Evolutionary conservation across 2,329 filamentous ascomycete species (phyloP), one percentile per base, ranked within the genome.

Genomic region (Sporothrix pallida): DNA sequence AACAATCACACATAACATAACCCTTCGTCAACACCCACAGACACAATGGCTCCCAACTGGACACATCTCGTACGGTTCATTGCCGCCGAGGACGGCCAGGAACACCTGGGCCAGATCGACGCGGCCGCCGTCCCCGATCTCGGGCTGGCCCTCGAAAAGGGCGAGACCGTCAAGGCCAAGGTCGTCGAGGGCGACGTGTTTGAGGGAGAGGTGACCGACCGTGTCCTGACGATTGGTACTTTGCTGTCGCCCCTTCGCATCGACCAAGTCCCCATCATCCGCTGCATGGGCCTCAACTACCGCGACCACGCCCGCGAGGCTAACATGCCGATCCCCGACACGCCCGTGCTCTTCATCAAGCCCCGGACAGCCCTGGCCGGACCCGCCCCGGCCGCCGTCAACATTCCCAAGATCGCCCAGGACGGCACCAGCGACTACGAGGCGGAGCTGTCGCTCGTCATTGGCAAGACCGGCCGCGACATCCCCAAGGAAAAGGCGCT

Each of bases 201-300:
- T 72, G 78, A 81, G 50, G 80, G 82, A 26, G 76, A 76, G 10
- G 81, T 83, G 15, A 81, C 80, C 0, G 76, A 80, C 23, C 77
- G 78, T 68, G 73, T 76, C 12, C 65, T 80, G 76, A 79, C 78
- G 60, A 58, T 75, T 56, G 65, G 65, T 26, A 72, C 50, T 76
- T 76, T 81, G 58, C 77, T 84, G 20, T 78, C 80, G 1, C 83
- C 83, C 0, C 72, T 85, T 26, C 75, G 78, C 0, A 74, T 74
- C 23, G 74, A 79, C 13, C 81, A 85, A 46, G 79, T 83, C 6
- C 81, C 81, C 48, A 81, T 82, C 23, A 83, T 85, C 68, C 82
- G 84, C 50, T 86, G 84, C 76, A 78, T 86, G 65, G 84, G 84
- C 7, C 80, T 86, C 70, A 86, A 86, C 78, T 85, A 85, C 76